These are phyloP conservation scores for Aphanomyces invadans DNA, from an alignment of 352 stramenopile species.

Conservation along the genomic window DNA sequence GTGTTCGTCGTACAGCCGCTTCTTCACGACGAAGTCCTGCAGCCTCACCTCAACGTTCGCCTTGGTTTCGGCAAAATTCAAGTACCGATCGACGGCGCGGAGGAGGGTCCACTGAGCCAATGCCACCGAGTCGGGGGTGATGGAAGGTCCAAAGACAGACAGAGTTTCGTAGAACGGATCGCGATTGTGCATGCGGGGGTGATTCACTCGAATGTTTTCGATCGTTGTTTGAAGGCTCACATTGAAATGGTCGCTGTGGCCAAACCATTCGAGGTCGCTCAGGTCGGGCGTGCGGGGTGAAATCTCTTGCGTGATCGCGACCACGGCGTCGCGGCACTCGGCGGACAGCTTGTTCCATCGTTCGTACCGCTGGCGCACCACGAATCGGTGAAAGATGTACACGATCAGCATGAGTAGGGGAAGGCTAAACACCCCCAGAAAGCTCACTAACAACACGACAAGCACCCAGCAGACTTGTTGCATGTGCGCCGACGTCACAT, in stretches of 20 bases:
- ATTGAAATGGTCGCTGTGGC: slow-evolving; percentile 22
- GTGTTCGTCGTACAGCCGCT: slow-evolving; percentile 18
- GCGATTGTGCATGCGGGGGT: slow-evolving; percentile 17
- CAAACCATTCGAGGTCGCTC: slow-evolving; percentile 24
- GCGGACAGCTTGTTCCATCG: slow-evolving; percentile 9
- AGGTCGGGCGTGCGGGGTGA: slow-evolving; percentile 17
- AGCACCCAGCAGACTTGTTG: slow-evolving; percentile 23
- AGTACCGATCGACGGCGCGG: slow-evolving; percentile 16
- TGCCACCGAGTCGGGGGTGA: slow-evolving; percentile 9
- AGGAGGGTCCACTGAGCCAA: slow-evolving; percentile 22
- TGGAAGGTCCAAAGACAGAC: not conserved
- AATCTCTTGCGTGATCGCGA: slow-evolving; percentile 12
- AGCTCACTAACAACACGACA: slow-evolving; percentile 19
- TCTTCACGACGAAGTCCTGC: slow-evolving; percentile 17
- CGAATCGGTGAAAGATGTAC: slow-evolving; percentile 22
- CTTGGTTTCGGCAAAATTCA: slow-evolving; percentile 19
- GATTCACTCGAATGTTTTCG: slow-evolving; percentile 12
- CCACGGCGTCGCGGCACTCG: slow-evolving; percentile 7
- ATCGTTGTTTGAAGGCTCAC: slow-evolving; percentile 21
- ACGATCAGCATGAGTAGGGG: slow-evolving; percentile 18
- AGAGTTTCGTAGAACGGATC: slow-evolving; percentile 17
- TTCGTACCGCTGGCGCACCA: slow-evolving; percentile 8
- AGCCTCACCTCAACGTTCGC: slow-evolving; percentile 23
- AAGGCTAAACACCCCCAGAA: slow-evolving; percentile 20
- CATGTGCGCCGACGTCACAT: slow-evolving; percentile 11